phyloP scores from a whole-genome alignment of 768 basidiomycete genomes.

The Gymnopilus junonius region DNA sequence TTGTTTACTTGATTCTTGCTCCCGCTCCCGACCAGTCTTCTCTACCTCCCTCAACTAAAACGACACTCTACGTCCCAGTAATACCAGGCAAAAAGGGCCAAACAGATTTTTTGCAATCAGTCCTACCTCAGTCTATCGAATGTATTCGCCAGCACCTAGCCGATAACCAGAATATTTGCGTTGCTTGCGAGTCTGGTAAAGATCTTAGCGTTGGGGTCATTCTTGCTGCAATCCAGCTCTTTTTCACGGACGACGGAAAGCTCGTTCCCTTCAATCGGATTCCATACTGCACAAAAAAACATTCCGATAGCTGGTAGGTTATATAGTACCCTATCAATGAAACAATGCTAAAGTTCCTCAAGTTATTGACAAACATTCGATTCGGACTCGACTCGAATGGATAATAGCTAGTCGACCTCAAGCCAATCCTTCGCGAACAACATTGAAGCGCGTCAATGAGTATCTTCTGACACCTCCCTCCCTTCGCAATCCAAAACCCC shows the following conservation, averaged over 20 bases:
- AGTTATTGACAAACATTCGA: conserved; percentile 52
- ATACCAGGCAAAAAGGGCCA: conserved; percentile 58
- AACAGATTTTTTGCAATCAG: conserved; percentile 40
- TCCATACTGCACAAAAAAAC: neutral
- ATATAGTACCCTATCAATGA: neutral
- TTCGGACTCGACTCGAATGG: conserved; percentile 84
- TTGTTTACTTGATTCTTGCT: conserved; percentile 17
- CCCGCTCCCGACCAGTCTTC: neutral
- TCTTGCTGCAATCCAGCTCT: conserved; percentile 57
- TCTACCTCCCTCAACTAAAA: neutral
- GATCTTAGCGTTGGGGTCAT: conserved; percentile 70
- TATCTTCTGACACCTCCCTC: conserved; percentile 28
- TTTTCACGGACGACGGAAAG: conserved; percentile 60
- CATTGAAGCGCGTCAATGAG: conserved; percentile 53
- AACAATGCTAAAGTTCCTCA: neutral
- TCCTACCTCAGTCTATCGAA: conserved; percentile 49
- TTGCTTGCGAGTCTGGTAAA: conserved; percentile 60
- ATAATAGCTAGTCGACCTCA: conserved; percentile 74
- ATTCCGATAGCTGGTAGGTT: neutral
- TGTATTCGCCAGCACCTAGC: conserved; percentile 50
- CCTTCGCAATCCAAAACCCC: conserved; percentile 9
- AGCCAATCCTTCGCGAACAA: conserved; percentile 84
- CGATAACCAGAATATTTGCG: conserved; percentile 41
- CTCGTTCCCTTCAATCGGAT: conserved; percentile 13
- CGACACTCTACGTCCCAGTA: conserved; percentile 11